phyloP scores from a whole-genome alignment of 2,329 filamentous ascomycete species.

The Trichophyton simii region DNA sequence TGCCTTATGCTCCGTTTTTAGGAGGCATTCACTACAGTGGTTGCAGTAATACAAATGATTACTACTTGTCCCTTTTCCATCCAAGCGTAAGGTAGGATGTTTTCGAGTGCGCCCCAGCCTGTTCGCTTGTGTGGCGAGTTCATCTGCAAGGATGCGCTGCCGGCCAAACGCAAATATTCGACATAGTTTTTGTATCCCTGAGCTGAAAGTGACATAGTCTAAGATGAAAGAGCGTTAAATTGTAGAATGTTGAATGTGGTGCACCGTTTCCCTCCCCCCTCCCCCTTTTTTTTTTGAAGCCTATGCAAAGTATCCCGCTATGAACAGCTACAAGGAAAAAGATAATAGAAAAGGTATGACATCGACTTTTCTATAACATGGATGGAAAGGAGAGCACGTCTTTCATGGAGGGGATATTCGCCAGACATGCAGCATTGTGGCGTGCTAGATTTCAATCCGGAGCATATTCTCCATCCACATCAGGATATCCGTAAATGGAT shows the following conservation, averaged over 20 bases:
- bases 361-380: background rate
- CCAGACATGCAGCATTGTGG: background rate
- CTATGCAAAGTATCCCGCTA: background rate
- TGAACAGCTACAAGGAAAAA: background rate
- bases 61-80: background rate
- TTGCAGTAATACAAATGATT: background rate
- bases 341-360: background rate
- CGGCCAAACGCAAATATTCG: background rate
- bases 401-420: too few relatives aligned
- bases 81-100: background rate
- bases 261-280: background rate
- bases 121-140: background rate
- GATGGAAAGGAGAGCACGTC: background rate
- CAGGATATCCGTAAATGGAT: conserved; percentile 21
- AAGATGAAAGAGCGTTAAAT: background rate
- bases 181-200: background rate
- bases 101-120: background rate
- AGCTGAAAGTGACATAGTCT: background rate
- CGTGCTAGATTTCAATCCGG: conserved; percentile 29
- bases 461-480: conserved; percentile 26
- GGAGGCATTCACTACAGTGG: background rate
- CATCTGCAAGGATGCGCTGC: background rate
- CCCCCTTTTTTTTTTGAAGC: background rate
- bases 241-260: background rate
- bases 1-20: background rate